A percentile compares a stretch with the other conserved stretches of the same genome.
Evolutionary conservation across 306 rosid species (phyloP).

Genomic region (Leucaena leucocephala): DNA sequence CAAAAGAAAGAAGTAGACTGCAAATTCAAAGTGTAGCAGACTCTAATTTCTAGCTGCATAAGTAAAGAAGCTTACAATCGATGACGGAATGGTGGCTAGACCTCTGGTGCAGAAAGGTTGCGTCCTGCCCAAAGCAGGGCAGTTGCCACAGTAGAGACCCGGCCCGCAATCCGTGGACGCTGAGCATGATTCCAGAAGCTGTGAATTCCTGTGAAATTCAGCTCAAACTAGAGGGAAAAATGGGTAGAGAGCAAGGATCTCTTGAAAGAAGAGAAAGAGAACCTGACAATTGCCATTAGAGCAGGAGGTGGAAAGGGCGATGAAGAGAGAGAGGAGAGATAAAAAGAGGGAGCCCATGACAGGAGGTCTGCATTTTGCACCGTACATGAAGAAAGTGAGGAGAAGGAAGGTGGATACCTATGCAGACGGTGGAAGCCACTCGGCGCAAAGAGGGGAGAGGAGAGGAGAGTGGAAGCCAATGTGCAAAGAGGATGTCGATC

Average conservation of each 20-base stretch:
- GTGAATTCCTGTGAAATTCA: slow-evolving; percentile 23
- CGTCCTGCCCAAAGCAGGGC: slow-evolving; percentile 66
- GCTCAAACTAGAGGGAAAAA: slow-evolving; percentile 21
- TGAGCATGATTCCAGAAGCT: slow-evolving; percentile 77
- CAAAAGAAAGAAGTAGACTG: background rate
- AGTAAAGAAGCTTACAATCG: slow-evolving; percentile 52
- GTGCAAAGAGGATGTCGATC: background rate
- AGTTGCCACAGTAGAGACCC: slow-evolving; percentile 84
- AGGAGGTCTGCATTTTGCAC: slow-evolving; percentile 42
- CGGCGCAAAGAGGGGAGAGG: slow-evolving; percentile 11
- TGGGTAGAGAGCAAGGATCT: slow-evolving; percentile 28
- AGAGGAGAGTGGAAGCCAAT: slow-evolving; percentile 34
- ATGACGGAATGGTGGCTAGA: slow-evolving; percentile 61
- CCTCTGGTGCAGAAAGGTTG: slow-evolving; percentile 79
- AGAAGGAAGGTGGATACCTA: slow-evolving; percentile 46
- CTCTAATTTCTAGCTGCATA: background rate
- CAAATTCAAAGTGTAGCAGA: background rate
- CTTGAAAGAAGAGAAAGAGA: slow-evolving; percentile 15
- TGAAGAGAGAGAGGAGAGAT: slow-evolving; percentile 36
- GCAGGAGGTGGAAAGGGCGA: slow-evolving; percentile 58
- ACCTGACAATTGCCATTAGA: slow-evolving; percentile 82
- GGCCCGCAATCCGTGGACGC: slow-evolving; percentile 71
- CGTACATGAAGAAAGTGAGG: slow-evolving; percentile 41
- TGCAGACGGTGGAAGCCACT: slow-evolving; percentile 35
- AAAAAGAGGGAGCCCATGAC: slow-evolving; percentile 36